phyloP scores from a whole-genome alignment of 805 yeast genomes.

The Helenozyma baotianmanensis region DNA sequence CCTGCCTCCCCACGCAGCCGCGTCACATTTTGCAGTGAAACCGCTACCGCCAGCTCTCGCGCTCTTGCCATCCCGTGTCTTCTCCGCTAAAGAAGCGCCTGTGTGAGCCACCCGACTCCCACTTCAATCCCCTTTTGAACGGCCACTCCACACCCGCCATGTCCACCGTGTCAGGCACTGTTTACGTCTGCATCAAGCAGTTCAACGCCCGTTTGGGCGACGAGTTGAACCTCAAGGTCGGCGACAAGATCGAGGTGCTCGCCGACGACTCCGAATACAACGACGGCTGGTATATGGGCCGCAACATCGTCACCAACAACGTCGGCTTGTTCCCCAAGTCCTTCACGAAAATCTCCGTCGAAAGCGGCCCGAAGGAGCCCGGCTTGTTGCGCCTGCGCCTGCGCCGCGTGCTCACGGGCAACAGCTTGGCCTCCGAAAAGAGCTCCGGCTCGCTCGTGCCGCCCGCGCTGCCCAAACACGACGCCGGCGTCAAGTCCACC shows the following conservation, averaged over 20 bases:
- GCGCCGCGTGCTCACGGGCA: constrained; percentile 34
- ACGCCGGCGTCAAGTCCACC: constrained; percentile 26
- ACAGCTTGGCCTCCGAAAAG: constrained; percentile 6
- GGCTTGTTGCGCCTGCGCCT: constrained; percentile 50
- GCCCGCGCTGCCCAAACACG: constrained; percentile 3
- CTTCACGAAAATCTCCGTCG: constrained; percentile 56
- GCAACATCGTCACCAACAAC: constrained; percentile 61
- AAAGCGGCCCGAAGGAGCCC: constrained; percentile 5
- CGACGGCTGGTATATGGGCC: constrained; percentile 97
- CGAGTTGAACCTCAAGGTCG: constrained; percentile 74
- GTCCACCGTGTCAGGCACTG: constrained; percentile 7
- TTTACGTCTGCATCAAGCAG: constrained; percentile 69
- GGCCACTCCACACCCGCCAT: too few species aligned
- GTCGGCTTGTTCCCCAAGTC: constrained; percentile 91
- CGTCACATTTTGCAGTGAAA: too few species aligned
- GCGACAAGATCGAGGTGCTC: constrained; percentile 83
- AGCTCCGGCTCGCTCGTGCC: constrained; percentile 7
- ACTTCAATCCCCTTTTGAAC: too few species aligned
- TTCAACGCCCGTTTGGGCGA: constrained; percentile 86
- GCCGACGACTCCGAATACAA: constrained; percentile 91
- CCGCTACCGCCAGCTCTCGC: too few species aligned
- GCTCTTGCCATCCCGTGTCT: too few species aligned
- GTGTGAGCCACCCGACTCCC: too few species aligned
- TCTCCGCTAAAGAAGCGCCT: too few species aligned
- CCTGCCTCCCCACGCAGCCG: too few species aligned